These are phyloP conservation scores for Tanozyma kutaoensis DNA, from an alignment of 805 yeast genomes.

Conservation along the genomic window DNA sequence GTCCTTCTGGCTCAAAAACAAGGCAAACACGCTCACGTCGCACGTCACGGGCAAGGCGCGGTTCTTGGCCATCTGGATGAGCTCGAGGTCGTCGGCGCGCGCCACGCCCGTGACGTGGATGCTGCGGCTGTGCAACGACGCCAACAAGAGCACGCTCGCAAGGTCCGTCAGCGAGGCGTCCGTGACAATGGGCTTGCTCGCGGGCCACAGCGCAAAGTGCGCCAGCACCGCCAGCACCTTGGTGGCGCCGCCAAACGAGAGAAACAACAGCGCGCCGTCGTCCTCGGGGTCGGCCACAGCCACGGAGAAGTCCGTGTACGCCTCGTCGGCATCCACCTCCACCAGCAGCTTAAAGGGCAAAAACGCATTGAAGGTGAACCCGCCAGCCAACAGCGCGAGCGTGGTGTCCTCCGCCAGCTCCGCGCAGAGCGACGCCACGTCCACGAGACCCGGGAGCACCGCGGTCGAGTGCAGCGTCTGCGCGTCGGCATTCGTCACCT, in stretches of 20 bases:
- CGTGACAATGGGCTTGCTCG: constrained; percentile 70
- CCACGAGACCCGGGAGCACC: constrained; percentile 76
- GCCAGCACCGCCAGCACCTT: constrained; percentile 66
- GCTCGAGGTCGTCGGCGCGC: constrained; percentile 65
- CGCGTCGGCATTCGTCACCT: constrained; percentile 67
- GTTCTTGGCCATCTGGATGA: constrained; percentile 75
- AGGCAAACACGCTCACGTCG: constrained; percentile 71
- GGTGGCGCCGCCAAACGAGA: constrained; percentile 66
- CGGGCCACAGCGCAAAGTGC: constrained; percentile 78
- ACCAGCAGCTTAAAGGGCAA: constrained; percentile 68
- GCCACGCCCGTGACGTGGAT: constrained; percentile 85
- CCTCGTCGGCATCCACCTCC: constrained; percentile 40
- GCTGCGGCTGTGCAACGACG: constrained; percentile 73
- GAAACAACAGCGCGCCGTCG: constrained; percentile 64
- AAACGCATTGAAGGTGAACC: constrained; percentile 77
- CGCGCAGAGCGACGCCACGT: constrained; percentile 70
- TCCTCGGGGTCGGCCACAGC: constrained; percentile 71
- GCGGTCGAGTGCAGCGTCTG: constrained; percentile 83
- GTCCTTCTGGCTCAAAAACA: constrained; percentile 63
- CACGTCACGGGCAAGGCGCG: constrained; percentile 77
- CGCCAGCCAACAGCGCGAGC: constrained; percentile 63
- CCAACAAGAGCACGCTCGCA: constrained; percentile 84
- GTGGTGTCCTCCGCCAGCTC: constrained; percentile 53
- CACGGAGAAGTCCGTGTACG: constrained; percentile 72
- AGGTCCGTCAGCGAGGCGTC: constrained; percentile 87